Conservation (phyloP, 495 filamentous ascomycete genomes). For the Cudoniella acicularis region DNA sequence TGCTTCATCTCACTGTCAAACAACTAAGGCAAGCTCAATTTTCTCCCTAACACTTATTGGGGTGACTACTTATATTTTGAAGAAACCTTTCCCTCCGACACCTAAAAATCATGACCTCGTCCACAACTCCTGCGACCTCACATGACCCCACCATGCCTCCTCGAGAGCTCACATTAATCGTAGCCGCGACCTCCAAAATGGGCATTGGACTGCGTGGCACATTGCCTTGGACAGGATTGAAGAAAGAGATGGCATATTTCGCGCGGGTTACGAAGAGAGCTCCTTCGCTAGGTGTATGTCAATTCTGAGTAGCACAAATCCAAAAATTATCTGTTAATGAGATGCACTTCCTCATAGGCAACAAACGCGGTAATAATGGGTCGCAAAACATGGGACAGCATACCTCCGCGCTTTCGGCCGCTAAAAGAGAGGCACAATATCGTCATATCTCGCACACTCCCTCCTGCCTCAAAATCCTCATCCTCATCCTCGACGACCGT, state of each 20-base stretch:
- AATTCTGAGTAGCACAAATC: background rate
- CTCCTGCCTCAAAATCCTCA: background rate
- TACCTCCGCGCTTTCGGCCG: conserved; percentile 74
- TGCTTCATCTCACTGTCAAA: background rate
- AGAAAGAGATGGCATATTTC: conserved; percentile 91
- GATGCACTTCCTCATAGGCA: background rate
- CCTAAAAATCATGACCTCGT: background rate
- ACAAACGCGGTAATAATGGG: conserved; percentile 92
- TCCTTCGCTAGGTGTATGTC: background rate
- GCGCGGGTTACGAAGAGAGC: conserved; percentile 65
- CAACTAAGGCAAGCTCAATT: background rate
- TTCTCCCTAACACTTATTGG: background rate
- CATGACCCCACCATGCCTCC: conserved; percentile 29
- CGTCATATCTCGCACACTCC: conserved; percentile 56
- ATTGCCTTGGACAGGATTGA: conserved; percentile 86
- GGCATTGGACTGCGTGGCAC: conserved; percentile 80
- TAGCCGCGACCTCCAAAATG: conserved; percentile 71
- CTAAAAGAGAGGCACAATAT: conserved; percentile 74
- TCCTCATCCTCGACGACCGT: conserved; percentile 26
- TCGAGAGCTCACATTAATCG: conserved; percentile 65
- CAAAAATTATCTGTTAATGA: background rate
- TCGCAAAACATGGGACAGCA: conserved; percentile 89
- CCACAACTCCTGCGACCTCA: background rate
- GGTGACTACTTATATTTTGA: background rate
- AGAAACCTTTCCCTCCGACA: background rate